Evolutionary conservation across 1,284 basidiomycete genomes (phyloP).

Genomic region (Ceratobasidium sp.): DNA sequence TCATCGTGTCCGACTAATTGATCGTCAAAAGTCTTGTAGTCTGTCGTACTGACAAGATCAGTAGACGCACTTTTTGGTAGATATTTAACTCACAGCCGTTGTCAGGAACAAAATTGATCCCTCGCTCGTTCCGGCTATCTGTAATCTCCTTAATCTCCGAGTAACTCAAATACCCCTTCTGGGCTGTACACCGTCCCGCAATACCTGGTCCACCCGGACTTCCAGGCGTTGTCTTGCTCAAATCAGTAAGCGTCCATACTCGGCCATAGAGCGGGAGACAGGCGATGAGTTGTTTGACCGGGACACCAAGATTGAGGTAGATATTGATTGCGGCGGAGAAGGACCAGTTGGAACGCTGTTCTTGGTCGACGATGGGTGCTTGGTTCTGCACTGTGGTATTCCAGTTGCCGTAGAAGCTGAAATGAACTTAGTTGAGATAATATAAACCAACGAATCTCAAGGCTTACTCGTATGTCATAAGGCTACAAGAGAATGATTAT

Average conservation of each 20-base stretch:
- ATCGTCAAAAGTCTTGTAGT: constrained; percentile 12
- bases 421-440: neutral
- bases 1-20: constrained; percentile 36
- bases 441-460: too few relatives aligned
- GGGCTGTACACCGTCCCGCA: constrained; percentile 28
- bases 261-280: constrained; percentile 33
- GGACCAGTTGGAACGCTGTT: constrained; percentile 8
- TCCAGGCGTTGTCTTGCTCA: constrained; percentile 7
- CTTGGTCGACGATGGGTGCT: constrained; percentile 28
- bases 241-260: constrained; percentile 21
- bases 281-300: neutral
- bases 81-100: constrained; percentile 5
- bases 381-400: constrained; percentile 20
- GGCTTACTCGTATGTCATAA: constrained; percentile 18
- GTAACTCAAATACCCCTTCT: constrained; percentile 25
- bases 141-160: constrained; percentile 22
- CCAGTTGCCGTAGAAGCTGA: constrained; percentile 41
- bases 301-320: constrained; percentile 9
- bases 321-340: constrained; percentile 11
- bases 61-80: neutral
- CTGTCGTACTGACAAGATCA: neutral
- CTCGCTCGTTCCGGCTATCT: neutral
- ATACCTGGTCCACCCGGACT: constrained; percentile 24
- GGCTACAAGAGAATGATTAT: neutral
- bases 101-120: constrained; percentile 11